phyloP scores from a whole-genome alignment of 1,139 yeast genomes.

The Petasospora rhodanensis region DNA sequence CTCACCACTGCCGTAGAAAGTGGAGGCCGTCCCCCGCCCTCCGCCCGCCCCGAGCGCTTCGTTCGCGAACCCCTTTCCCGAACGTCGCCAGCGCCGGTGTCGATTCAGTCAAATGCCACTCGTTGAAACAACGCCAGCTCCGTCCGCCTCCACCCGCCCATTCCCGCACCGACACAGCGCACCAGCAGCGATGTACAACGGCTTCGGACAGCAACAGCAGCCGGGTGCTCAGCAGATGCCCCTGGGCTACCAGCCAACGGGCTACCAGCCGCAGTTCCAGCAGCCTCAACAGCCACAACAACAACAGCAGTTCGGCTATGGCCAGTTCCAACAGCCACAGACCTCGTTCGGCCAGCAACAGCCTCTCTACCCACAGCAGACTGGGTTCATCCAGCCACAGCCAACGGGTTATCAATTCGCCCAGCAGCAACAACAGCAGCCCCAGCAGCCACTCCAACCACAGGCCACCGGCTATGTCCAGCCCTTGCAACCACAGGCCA shows the following conservation, averaged over 20 bases:
- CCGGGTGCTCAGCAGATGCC: conserved; percentile 13
- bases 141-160: too few species aligned
- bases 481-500: conserved; percentile 20
- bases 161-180: too few species aligned
- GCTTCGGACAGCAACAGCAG: conserved; percentile 11
- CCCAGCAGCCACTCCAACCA: conserved; percentile 13
- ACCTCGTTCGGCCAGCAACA: conserved; percentile 11
- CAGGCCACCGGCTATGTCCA: conserved; percentile 8
- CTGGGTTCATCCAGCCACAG: conserved; percentile 18
- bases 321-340: conserved; percentile 8
- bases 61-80: too few species aligned
- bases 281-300: too few species aligned
- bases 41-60: too few species aligned
- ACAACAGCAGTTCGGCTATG: too few species aligned
- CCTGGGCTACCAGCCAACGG: conserved; percentile 14
- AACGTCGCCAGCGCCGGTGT: too few species aligned
- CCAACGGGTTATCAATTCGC: conserved; percentile 13
- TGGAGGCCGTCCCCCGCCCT: too few species aligned
- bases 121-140: too few species aligned
- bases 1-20: too few species aligned
- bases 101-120: too few species aligned
- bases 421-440: conserved; percentile 16
- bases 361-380: conserved; percentile 18
- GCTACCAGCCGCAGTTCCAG: conserved; percentile 12
- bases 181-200: conserved; percentile 13